Evolutionary conservation across 306 rosid species (phyloP).

Genomic region (Fragaria vesca): DNA sequence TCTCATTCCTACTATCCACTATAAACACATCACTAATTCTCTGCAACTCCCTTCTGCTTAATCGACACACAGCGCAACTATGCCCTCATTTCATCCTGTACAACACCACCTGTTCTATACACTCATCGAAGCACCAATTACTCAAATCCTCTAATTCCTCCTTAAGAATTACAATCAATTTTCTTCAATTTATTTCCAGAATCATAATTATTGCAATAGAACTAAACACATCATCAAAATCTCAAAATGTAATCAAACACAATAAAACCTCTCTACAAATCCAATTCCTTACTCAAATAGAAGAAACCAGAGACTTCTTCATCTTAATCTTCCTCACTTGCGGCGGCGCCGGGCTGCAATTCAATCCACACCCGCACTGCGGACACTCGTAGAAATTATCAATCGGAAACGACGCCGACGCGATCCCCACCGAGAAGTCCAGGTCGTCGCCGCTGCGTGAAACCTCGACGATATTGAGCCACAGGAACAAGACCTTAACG

Average conservation of each 20-base stretch:
- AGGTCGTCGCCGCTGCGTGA: constrained; percentile 50
- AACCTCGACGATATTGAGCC: constrained; percentile 80
- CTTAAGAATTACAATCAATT: neutral
- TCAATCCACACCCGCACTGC: constrained; percentile 71
- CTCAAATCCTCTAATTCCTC: neutral
- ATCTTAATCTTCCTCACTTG: constrained; percentile 47
- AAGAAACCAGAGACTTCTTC: constrained; percentile 48
- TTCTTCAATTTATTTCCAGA: constrained; percentile 2
- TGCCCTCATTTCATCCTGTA: neutral
- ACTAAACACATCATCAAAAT: neutral
- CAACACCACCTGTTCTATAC: neutral
- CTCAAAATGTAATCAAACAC: neutral
- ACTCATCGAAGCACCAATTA: neutral
- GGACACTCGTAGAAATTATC: constrained; percentile 74
- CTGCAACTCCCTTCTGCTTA: neutral
- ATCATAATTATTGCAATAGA: neutral
- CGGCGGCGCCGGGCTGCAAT: constrained; percentile 37
- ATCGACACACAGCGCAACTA: neutral
- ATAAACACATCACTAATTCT: neutral
- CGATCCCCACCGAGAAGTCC: constrained; percentile 71
- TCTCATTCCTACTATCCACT: neutral
- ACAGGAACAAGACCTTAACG: constrained; percentile 71
- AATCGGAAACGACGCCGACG: constrained; percentile 65
- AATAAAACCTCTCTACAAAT: neutral
- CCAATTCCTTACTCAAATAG: constrained; percentile 19